Percentiles rank a stretch among this genome's conserved stretches.
Conservation (phyloP, 768 basidiomycete genomes). For the Pilatotrama ljubarskyi region DNA sequence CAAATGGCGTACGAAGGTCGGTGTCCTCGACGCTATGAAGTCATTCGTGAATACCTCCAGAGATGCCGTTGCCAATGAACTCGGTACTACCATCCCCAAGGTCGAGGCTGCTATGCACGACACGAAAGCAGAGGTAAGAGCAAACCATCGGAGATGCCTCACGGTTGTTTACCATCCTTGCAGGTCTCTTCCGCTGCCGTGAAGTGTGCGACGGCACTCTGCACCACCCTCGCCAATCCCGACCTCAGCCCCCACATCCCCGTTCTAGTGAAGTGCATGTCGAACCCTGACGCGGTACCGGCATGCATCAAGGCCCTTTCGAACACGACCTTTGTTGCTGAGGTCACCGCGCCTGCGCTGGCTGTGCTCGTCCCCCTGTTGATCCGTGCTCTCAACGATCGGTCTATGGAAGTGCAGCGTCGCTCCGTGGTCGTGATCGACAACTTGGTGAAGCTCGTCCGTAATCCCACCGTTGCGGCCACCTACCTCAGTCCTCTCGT, state of each 20-base stretch:
- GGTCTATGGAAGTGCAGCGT: constrained; percentile 95
- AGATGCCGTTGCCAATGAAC: constrained; percentile 78
- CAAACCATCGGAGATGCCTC: background rate
- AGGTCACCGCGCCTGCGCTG: constrained; percentile 94
- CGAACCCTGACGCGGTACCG: constrained; percentile 82
- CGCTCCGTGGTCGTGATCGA: constrained; percentile 93
- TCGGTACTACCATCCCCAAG: constrained; percentile 79
- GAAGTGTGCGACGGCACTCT: constrained; percentile 89
- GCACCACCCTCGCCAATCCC: constrained; percentile 88
- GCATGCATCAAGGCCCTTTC: constrained; percentile 95
- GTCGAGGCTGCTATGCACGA: constrained; percentile 94
- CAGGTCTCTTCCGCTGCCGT: constrained; percentile 84
- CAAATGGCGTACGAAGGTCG: constrained; percentile 96
- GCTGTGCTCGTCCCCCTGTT: constrained; percentile 94
- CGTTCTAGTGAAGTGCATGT: constrained; percentile 92
- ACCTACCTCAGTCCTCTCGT: constrained; percentile 84
- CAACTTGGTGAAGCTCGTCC: constrained; percentile 96
- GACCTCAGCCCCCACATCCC: constrained; percentile 90
- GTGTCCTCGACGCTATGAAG: constrained; percentile 84
- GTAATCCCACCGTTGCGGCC: constrained; percentile 87
- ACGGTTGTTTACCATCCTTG: background rate
- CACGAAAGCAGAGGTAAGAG: constrained; percentile 84
- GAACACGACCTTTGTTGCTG: constrained; percentile 94
- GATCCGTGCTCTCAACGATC: constrained; percentile 87
- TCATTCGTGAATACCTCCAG: constrained; percentile 66